Base-by-base conservation (phyloP, 306 rosid species). In the Crotalaria pallida region DNA sequence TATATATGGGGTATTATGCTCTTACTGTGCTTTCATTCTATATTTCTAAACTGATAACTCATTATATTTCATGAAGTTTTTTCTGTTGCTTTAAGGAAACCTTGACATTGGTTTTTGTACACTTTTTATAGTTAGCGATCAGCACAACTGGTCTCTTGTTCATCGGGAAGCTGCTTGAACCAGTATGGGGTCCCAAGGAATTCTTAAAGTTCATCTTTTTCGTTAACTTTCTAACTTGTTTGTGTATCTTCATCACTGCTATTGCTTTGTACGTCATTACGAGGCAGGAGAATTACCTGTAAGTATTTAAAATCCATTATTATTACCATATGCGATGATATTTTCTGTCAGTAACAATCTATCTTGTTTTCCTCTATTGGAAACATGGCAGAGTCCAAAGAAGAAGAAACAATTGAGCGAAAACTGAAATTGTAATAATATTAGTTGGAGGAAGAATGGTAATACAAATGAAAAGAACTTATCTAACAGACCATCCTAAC, bases 171-270 rank as follows among this genome's bases (percentile, higher is more conserved):
- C 85, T 89, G 72, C 97, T 93, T 73, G 97, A 90, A 67, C 96
- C 98, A 77, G 77, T 90, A 44, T 93, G 98, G 98, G 97, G 98
- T 56, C 76, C 98, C 47, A 86, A 79, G 85, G 98, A 93, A 82
- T 88, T 93, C 77, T 66, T 93, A 48, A 93, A 93, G 86, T 93
- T 93, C 88, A 87, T 93, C 83, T 87, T 93, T 80, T 70, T 88
- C 11, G 90, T 88, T 67, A 93, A 93, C 85, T 73, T 82, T 80
- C 82, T 90, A 18, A 88, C 94, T 68, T 93, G 90, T 58, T 50
- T 85, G 16, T 93, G 87, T 58, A 84, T 88, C 77, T 93, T 93
- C 77, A 77, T 87, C 78, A 93, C 97, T 53, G 97, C 98, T 52
- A 88, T 93, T 67, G 84, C 90, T 29, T 78, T 93, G 68, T 93